Evolutionary conservation across 2,329 filamentous ascomycete genomes (phyloP).

Genomic region (Colletotrichum sp.): DNA sequence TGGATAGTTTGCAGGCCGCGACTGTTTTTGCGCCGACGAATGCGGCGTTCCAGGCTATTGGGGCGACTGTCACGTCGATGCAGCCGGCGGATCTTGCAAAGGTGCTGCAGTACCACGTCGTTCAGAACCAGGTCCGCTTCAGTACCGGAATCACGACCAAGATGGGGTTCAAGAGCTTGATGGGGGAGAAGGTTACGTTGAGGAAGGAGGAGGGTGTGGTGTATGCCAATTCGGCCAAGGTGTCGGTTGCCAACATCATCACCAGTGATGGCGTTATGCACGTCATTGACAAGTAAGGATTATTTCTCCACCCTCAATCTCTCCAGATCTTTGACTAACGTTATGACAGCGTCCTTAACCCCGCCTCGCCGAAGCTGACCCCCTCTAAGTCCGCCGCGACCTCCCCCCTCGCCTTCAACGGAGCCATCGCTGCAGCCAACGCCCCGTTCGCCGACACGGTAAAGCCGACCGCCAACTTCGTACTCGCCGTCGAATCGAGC

Average conservation of each 20-base stretch:
- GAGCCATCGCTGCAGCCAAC: conserved; percentile 50
- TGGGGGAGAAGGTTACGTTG: conserved; percentile 41
- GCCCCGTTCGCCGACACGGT: conserved; percentile 62
- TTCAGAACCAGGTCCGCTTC: conserved; percentile 52
- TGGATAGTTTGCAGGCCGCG: conserved; percentile 28
- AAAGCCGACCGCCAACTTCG: conserved; percentile 28
- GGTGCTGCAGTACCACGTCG: conserved; percentile 69
- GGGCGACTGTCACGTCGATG: conserved; percentile 52
- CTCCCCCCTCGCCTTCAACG: conserved; percentile 57
- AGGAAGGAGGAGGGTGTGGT: conserved; percentile 45
- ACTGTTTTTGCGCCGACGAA: conserved; percentile 71
- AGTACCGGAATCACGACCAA: neutral
- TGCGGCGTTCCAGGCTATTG: conserved; percentile 61
- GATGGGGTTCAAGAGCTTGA: conserved; percentile 29
- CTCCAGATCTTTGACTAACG: conserved; percentile 17
- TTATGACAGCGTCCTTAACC: conserved; percentile 41
- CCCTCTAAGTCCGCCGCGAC: conserved; percentile 40
- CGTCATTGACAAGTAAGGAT: conserved; percentile 58
- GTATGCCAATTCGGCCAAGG: conserved; percentile 56
- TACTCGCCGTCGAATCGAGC: conserved; percentile 22
- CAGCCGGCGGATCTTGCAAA: conserved; percentile 49
- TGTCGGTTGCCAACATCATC: conserved; percentile 56
- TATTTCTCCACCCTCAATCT: too few relatives aligned
- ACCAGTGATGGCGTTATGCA: conserved; percentile 63
- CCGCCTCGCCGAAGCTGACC: conserved; percentile 28